These are phyloP conservation scores for Dictyostelium capitatum DNA, from an alignment of 78 protist genomes.

Conservation along the genomic window DNA sequence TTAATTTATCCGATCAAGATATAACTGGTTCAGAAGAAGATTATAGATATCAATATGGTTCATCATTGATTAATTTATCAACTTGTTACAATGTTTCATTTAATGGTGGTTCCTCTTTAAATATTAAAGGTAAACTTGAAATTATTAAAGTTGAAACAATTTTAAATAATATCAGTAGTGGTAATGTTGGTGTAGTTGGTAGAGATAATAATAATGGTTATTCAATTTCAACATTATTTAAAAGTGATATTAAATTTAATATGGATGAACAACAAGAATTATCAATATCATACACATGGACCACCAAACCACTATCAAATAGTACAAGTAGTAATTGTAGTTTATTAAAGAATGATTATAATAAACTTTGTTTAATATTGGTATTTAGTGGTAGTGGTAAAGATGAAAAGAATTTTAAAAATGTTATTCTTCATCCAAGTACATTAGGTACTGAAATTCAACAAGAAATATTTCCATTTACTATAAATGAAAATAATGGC, in stretches of 20 bases:
- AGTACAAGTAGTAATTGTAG: not conserved
- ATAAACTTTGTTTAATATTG: not conserved
- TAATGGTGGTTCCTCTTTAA: slow-evolving; percentile 19
- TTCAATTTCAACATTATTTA: slow-evolving; percentile 15
- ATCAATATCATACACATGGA: slow-evolving; percentile 6
- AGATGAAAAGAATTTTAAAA: not conserved
- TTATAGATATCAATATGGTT: slow-evolving; percentile 13
- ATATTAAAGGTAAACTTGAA: slow-evolving; percentile 12
- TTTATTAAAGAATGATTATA: no score
- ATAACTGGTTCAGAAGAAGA: not conserved
- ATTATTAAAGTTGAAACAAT: not conserved
- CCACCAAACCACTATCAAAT: not conserved
- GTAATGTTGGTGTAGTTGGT: not conserved
- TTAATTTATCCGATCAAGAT: slow-evolving; percentile 22
- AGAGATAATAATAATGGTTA: not conserved
- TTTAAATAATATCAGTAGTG: no score
- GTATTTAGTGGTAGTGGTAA: not conserved
- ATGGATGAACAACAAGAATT: not conserved
- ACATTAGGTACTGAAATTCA: not conserved
- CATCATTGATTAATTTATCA: not conserved
- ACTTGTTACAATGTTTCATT: not conserved
- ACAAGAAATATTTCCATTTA: slow-evolving; percentile 11
- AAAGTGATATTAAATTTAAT: not conserved
- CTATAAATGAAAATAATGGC: not conserved
- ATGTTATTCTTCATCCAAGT: slow-evolving; percentile 13